A percentile compares a stretch with the other conserved stretches of the same genome.
phyloP scores from a whole-genome alignment of 495 filamentous ascomycete genomes.

The Penicillium ucsense region DNA sequence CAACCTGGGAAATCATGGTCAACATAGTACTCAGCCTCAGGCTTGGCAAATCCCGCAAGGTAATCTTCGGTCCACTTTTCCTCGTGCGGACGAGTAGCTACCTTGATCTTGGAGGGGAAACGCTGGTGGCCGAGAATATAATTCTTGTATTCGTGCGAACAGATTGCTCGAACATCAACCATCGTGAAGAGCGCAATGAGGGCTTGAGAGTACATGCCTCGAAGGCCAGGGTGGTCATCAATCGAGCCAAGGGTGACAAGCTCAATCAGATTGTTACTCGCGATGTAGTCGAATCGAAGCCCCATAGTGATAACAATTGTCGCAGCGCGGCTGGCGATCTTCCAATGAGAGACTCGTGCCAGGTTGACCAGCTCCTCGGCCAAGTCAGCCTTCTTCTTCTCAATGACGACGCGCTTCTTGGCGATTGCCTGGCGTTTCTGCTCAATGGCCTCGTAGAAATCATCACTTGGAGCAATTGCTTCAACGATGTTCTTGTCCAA shows the following conservation, averaged over 20 bases:
- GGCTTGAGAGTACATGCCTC: slow-evolving; percentile 68
- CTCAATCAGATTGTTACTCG: slow-evolving; percentile 69
- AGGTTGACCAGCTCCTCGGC: slow-evolving; percentile 72
- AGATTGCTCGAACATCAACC: slow-evolving; percentile 78
- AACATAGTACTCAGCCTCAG: slow-evolving; percentile 77
- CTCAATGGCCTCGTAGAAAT: slow-evolving; percentile 52
- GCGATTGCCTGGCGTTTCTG: slow-evolving; percentile 61
- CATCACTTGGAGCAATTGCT: slow-evolving; percentile 61
- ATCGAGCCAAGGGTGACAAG: slow-evolving; percentile 77
- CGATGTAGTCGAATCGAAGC: slow-evolving; percentile 79
- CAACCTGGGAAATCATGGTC: slow-evolving; percentile 91
- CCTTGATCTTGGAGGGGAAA: slow-evolving; percentile 61
- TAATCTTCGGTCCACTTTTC: slow-evolving; percentile 69
- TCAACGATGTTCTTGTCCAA: slow-evolving; percentile 64
- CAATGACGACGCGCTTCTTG: slow-evolving; percentile 62
- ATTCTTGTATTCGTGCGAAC: slow-evolving; percentile 72
- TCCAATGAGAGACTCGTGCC: slow-evolving; percentile 81
- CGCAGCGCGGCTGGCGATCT: slow-evolving; percentile 79
- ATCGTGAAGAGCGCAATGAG: slow-evolving; percentile 72
- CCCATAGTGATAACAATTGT: slow-evolving; percentile 83
- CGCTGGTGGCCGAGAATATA: slow-evolving; percentile 70
- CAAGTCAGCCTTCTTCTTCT: slow-evolving; percentile 71
- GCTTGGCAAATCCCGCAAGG: slow-evolving; percentile 65
- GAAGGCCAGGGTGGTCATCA: slow-evolving; percentile 79
- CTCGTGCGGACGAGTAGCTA: slow-evolving; percentile 62